Evolutionary conservation across 23 red algal species (phyloP).

Genomic region (Gracilaria caudata): DNA sequence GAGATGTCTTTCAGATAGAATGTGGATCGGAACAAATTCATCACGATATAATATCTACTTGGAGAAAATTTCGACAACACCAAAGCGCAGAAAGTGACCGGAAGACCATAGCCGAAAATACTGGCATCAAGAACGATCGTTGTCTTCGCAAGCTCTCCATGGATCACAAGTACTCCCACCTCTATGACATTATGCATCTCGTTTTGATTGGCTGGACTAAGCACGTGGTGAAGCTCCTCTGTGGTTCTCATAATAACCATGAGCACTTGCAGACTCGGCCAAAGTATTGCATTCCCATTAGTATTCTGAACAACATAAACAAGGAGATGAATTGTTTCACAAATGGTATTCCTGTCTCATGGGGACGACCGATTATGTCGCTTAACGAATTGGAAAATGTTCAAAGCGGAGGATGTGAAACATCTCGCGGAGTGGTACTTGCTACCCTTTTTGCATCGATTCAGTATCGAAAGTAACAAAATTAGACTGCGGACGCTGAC

Average conservation of each 20-base stretch:
- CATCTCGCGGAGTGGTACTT: neutral
- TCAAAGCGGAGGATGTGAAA: constrained; percentile 8
- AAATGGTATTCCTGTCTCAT: neutral
- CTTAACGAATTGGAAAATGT: neutral
- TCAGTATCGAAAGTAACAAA: neutral
- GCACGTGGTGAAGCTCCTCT: neutral
- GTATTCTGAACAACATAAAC: neutral
- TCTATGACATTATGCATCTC: constrained; percentile 8
- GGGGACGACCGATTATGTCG: neutral
- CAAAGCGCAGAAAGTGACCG: neutral
- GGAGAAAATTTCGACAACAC: neutral
- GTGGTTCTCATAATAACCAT: neutral
- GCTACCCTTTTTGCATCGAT: neutral
- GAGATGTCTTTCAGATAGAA: neutral
- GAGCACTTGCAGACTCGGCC: too few relatives aligned
- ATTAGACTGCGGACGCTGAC: neutral
- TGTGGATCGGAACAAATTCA: neutral
- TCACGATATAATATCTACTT: neutral
- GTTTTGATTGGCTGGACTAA: constrained; percentile 1
- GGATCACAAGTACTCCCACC: neutral
- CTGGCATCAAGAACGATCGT: neutral
- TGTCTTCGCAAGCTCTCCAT: neutral
- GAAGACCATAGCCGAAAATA: neutral
- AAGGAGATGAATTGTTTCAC: neutral
- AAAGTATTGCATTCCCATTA: neutral